Evolutionary conservation across 768 basidiomycete species (phyloP), one percentile per base, ranked within the genome.

Genomic region (Pseudohyphozyma bogoriensis): DNA sequence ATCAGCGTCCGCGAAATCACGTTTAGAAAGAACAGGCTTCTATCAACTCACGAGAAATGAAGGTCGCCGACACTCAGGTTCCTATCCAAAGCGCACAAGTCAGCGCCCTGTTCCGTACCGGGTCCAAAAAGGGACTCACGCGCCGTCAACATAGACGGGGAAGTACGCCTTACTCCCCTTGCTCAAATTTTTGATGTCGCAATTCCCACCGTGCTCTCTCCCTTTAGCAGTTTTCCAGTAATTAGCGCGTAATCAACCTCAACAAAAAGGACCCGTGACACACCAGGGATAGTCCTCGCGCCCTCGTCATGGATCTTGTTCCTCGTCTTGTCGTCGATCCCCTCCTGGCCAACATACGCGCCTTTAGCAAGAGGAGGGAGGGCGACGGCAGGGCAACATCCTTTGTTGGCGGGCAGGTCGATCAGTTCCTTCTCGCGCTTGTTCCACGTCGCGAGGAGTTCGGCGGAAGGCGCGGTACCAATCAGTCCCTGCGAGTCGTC

Each of bases 31-130:
- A 46, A 50, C 15, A 67, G 50, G 49, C 72, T 67, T 51, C 67
- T 84, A 75, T 87, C 86, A 26, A 85, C 85, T 71, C 87, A 85
- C 20, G 84, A 85, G 72, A 86, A 87, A 69, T 88, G 86, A 29
- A 86, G 74, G 70, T 87, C 86, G 2, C 86, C 86, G 24, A 87
- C 82, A 0, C 85, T 85, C 4, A 88, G 75, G 61, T 86, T 85
- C 2, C n/a, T n/a, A n/a, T n/a, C n/a, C n/a, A n/a, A n/a, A n/a
- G n/a, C n/a, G n/a, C n/a, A n/a, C n/a, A n/a, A n/a, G n/a, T n/a
- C n/a, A n/a, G n/a, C n/a, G n/a, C n/a, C n/a, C n/a, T n/a, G n/a
- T n/a, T n/a, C n/a, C n/a, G n/a, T n/a, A n/a, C n/a, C n/a, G n/a
- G n/a, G n/a, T n/a, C n/a, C n/a, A n/a, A n/a, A n/a, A n/a, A n/a